Percentiles rank a stretch among this genome's conserved stretches.
These are phyloP conservation scores for Pogostemon cablin DNA, from an alignment of 257 asterid species.

Conservation along the genomic window DNA sequence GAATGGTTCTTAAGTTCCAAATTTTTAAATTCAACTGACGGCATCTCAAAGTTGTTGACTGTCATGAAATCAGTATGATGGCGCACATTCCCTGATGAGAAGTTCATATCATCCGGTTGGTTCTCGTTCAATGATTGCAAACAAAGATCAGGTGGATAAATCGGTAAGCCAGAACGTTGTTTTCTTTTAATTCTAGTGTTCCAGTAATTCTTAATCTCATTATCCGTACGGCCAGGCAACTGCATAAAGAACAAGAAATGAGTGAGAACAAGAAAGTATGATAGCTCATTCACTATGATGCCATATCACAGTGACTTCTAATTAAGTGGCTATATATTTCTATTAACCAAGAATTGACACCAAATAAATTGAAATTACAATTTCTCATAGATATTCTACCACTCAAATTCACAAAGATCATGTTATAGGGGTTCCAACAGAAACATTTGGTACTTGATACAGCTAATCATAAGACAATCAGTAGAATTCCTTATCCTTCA, in stretches of 20 bases:
- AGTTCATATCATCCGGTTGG: constrained; percentile 40
- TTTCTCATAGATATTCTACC: constrained; percentile 9
- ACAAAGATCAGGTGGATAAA: constrained; percentile 73
- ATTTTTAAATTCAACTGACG: constrained; percentile 47
- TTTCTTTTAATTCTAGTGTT: constrained; percentile 79
- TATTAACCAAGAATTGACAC: neutral
- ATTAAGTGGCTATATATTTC: neutral
- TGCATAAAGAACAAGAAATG: constrained; percentile 33
- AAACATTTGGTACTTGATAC: neutral
- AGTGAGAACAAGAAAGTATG: constrained; percentile 14
- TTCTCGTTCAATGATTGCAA: constrained; percentile 47
- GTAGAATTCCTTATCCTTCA: too few species aligned
- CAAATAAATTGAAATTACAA: neutral
- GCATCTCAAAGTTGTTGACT: constrained; percentile 44
- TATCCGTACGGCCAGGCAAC: constrained; percentile 96
- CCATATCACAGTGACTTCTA: constrained; percentile 1
- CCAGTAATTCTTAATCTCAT: constrained; percentile 91
- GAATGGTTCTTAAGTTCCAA: constrained; percentile 27
- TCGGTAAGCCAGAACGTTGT: constrained; percentile 77
- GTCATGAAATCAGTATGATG: constrained; percentile 35
- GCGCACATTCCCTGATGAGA: constrained; percentile 45
- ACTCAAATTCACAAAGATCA: neutral
- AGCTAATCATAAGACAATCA: neutral
- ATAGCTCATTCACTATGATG: neutral
- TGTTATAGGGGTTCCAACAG: neutral